A percentile compares a stretch with the other conserved stretches of the same genome.
phyloP scores from a whole-genome alignment of 208 protist genomes.

The Leishmania amazonensis region DNA sequence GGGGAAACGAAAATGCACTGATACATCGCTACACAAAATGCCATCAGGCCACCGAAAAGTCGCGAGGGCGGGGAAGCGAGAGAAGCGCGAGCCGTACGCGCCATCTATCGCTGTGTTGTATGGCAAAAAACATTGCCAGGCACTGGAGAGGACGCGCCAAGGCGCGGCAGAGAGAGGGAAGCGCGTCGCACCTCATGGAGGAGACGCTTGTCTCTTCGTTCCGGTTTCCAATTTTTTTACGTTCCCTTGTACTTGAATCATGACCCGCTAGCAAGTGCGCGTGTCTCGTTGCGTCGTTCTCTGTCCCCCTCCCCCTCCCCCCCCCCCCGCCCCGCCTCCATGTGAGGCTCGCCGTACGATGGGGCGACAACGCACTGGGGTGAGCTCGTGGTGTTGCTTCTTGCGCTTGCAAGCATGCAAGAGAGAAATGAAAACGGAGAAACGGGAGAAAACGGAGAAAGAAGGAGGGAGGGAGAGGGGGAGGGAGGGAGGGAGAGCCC shows the following conservation, averaged over 20 bases:
- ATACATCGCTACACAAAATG: not conserved
- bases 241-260: not conserved
- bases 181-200: not conserved
- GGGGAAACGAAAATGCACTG: not conserved
- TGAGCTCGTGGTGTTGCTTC: not conserved
- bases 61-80: not conserved
- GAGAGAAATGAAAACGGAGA: too few species aligned
- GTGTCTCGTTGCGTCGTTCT: not conserved
- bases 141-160: too few species aligned
- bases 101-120: not conserved
- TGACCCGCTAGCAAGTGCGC: not conserved
- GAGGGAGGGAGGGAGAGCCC: not conserved
- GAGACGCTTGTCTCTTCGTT: not conserved
- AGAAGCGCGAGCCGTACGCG: not conserved
- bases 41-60: not conserved
- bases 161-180: not conserved
- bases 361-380: not conserved
- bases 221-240: not conserved
- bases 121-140: not conserved
- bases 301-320: too few species aligned
- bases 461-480: too few species aligned
- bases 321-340: not conserved
- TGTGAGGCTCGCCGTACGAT: not conserved
- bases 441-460: too few species aligned
- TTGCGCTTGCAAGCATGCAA: not conserved